Evolutionary conservation across 148 eudicot species (phyloP), one percentile per base, ranked within the genome.

Genomic region (Rhododendron ovatum): DNA sequence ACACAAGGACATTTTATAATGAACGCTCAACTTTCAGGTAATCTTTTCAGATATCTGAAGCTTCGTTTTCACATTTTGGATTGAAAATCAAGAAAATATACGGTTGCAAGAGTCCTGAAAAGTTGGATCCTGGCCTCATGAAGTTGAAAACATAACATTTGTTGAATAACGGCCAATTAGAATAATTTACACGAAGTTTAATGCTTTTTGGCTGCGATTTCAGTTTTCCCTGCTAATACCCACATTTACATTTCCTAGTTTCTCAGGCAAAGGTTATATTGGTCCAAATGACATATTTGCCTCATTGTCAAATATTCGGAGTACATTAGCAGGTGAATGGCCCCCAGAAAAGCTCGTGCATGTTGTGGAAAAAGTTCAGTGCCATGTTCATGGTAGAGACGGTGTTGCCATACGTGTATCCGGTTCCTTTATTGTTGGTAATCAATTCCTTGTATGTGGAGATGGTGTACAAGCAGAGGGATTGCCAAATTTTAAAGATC

Each of bases 381-480:
- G 99, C 78, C 98, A 96, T 63, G 92, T 95, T 86, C 92, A 96
- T 85, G 96, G 95, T 85, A 80, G 87, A 87, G 93, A 93, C 33
- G 98, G 98, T 28, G 87, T 96, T 61, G 98, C 98, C 83, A 92
- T 96, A 24, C 97, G 98, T 83, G 98, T 91, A 30, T 93, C 94
- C 0, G 99, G 99, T 24, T 95, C 99, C 9, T 94, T 95, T 78
- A 93, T 95, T 43, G 88, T 94, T 35, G 99, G 98, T 30, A 95
- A 94, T 74, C 99, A 94, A 79, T 95, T 95, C 80, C 87, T 95
- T 76, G 94, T 96, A 35, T 96, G 99, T 87, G 99, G 99, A 41
- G 99, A 96, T 63, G 99, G 98, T 18, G 87, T 96, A 55, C 96
- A 92, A 90, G 98, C 92, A 11, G 98, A 96, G 88, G 99, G 96